Conservation (phyloP, 1,284 basidiomycete species). For the Ustilago nuda region DNA sequence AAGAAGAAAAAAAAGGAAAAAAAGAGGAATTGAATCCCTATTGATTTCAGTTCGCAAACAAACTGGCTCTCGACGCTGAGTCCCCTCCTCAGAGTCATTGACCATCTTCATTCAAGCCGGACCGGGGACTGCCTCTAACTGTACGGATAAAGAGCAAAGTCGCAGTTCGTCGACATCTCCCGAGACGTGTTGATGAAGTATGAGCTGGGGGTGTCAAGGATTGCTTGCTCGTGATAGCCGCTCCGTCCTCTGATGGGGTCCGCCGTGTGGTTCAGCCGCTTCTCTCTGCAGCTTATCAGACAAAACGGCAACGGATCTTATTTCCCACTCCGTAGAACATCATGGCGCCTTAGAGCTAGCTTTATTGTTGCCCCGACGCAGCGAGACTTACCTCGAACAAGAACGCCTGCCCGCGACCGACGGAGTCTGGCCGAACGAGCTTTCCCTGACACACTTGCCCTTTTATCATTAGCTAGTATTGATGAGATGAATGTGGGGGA, state of each 20-base stretch:
- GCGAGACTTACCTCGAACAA: not conserved
- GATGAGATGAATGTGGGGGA: not conserved
- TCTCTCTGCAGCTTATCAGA: not conserved
- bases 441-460: not conserved
- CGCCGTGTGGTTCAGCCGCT: not conserved
- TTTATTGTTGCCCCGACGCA: slow-evolving; percentile 1
- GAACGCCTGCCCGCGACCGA: not conserved
- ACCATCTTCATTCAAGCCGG: not conserved
- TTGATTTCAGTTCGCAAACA: not conserved
- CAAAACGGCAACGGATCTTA: slow-evolving; percentile 1
- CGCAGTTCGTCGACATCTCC: not conserved
- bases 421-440: not conserved
- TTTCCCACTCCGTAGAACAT: slow-evolving; percentile 7
- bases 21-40: not conserved
- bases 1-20: not conserved
- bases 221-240: slow-evolving; percentile 7
- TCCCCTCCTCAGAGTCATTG: not conserved
- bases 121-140: not conserved
- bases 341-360: not conserved
- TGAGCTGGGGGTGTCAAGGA: not conserved
- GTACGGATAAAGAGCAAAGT: not conserved
- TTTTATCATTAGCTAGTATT: not conserved
- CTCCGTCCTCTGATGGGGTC: not conserved
- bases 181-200: not conserved
- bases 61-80: not conserved